A percentile compares a stretch with the other conserved stretches of the same genome.
Evolutionary conservation across 2,329 filamentous ascomycete genomes (phyloP).

Genomic region (Uncinocarpus reesii): DNA sequence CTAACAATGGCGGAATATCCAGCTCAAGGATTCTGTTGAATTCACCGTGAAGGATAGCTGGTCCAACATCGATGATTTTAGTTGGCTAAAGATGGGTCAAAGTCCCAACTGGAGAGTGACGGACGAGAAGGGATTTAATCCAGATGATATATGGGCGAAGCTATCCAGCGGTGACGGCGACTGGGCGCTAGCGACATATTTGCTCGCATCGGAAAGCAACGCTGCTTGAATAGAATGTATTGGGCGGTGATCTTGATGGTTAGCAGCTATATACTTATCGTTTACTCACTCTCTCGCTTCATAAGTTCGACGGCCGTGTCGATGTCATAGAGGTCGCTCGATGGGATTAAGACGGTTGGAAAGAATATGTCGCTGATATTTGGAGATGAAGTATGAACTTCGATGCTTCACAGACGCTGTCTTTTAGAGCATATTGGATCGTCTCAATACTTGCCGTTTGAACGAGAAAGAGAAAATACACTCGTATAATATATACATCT

Average conservation of each 20-base stretch:
- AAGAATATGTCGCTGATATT: too few species aligned
- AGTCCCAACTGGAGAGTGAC: constrained; percentile 83
- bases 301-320: too few species aligned
- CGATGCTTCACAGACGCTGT: too few species aligned
- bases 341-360: too few species aligned
- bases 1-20: not conserved
- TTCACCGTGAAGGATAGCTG: constrained; percentile 54
- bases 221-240: not conserved
- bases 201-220: constrained; percentile 28
- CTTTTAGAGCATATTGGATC: too few species aligned
- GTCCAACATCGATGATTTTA: constrained; percentile 92
- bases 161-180: constrained; percentile 55
- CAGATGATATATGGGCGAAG: constrained; percentile 57
- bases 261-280: too few species aligned
- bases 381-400: too few species aligned
- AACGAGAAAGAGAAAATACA: too few species aligned
- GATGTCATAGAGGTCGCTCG: too few species aligned
- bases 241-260: not conserved
- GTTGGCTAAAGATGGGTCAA: constrained; percentile 77
- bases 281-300: too few species aligned
- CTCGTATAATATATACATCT: too few species aligned
- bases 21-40: constrained; percentile 27
- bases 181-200: constrained; percentile 54
- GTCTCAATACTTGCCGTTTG: too few species aligned
- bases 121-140: constrained; percentile 48